Conservation (phyloP, 768 basidiomycete genomes). For the Agrocybe pediades region DNA sequence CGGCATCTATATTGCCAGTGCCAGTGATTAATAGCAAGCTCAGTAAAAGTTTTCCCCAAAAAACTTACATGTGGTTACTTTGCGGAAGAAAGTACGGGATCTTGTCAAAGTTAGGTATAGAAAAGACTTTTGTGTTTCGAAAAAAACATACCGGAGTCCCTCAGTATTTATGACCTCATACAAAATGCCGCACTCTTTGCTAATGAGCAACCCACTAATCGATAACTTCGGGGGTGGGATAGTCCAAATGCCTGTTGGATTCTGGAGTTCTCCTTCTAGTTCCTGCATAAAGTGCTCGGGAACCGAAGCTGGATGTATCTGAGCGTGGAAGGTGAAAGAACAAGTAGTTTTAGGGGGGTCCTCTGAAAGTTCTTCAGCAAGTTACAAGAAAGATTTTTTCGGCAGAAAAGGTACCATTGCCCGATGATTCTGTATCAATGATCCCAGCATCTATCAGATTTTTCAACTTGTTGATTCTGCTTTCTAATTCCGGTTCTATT, state of each 20-base stretch:
- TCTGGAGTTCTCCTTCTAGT: conserved; percentile 72
- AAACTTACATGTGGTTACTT: conserved; percentile 64
- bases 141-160: conserved; percentile 60
- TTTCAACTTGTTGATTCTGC: conserved; percentile 60
- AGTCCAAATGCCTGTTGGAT: conserved; percentile 73
- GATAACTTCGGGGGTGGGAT: conserved; percentile 54
- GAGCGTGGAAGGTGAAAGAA: conserved; percentile 66
- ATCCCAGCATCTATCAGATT: conserved; percentile 67
- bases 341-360: conserved; percentile 54
- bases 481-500: conserved; percentile 59
- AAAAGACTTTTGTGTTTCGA: too few relatives aligned
- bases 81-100: conserved; percentile 68
- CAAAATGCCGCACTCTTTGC: conserved; percentile 79
- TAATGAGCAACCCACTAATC: conserved; percentile 69
- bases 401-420: conserved; percentile 6
- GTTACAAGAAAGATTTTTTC: neutral
- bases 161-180: conserved; percentile 65
- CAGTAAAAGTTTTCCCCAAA: neutral
- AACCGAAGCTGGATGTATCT: conserved; percentile 57
- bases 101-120: conserved; percentile 25
- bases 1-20: conserved; percentile 71
- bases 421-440: conserved; percentile 49
- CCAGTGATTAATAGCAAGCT: conserved; percentile 8
- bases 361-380: conserved; percentile 32
- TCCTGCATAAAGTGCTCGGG: conserved; percentile 62